Base-by-base conservation (phyloP, 345 rosid genomes). In the Camelina laxa region DNA sequence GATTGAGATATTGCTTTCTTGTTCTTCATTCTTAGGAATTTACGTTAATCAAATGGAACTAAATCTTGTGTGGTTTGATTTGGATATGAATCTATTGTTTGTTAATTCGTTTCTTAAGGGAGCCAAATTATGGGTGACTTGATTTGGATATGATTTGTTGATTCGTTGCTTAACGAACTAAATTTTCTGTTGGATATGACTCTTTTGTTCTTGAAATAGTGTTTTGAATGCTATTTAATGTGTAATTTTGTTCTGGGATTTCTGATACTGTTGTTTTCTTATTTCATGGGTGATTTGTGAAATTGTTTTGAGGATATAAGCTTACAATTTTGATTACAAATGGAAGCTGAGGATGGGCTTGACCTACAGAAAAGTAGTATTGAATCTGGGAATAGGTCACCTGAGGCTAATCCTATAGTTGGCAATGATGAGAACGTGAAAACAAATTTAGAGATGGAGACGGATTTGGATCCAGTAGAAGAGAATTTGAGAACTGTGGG, bases 331-430 rank as follows among this genome's bases (percentile, higher is more conserved):
- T 63, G 56, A 41, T 61, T 22, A 21, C 30, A 15, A 35, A 89
- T 89, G 97, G 89, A 88, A 72, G 66, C 84, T 70, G 80, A 76
- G 66, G 71, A 76, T 76, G 72, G 38, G 44, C 35, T 48, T 76
- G 71, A 64, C 66, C 53, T 63, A 45, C 87, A 83, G 80, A 84
- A 73, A n/a, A 71, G 65, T 12, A 82, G 75, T 19, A 63, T 35
- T 63, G 69, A 70, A 60, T 69, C 69, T 66, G 82, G 82, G 69
- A 59, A n/a, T 55, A 77, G 64, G 78, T 75, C 77, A 24, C 74
- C 73, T 70, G 84, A 79, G 75, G 82, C 79, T 51, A 62, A 75
- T 61, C n/a, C 49, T 69, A 11, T 75, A 54, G 70, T 42, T 69
- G 21, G 51, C 51, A 75, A 39, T 67, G 73, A 59, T 27, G 68